A percentile compares a stretch with the other conserved stretches of the same genome.
These are phyloP conservation scores for Rhamnella rubrinervis DNA, from an alignment of 331 rosid genomes.

Conservation along the genomic window DNA sequence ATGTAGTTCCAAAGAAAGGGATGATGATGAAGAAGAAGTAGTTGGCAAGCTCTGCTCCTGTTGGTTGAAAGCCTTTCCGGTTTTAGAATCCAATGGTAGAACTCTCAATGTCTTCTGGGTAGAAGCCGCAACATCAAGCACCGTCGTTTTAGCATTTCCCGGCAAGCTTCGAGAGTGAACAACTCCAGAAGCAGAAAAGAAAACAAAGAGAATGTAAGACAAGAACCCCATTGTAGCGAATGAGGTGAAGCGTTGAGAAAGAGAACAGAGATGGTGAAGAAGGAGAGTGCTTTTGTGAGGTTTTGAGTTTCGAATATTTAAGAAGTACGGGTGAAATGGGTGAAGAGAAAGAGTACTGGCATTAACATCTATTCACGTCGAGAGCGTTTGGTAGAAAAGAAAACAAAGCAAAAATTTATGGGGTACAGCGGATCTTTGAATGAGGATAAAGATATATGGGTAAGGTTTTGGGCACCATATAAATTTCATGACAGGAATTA, in stretches of 20 bases:
- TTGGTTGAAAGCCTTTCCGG: slow-evolving; percentile 7
- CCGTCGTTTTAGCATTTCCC: slow-evolving; percentile 32
- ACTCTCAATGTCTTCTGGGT: slow-evolving; percentile 32
- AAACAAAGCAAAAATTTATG: slow-evolving; percentile 21
- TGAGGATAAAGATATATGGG: slow-evolving; percentile 23
- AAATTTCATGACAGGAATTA: slow-evolving; percentile 1
- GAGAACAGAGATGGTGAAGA: not conserved
- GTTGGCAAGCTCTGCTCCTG: not conserved
- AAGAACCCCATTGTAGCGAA: slow-evolving; percentile 30
- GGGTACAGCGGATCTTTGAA: slow-evolving; percentile 37
- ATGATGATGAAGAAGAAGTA: not conserved
- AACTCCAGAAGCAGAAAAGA: slow-evolving; percentile 11
- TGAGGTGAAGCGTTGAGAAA: not conserved
- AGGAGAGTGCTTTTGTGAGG: not conserved
- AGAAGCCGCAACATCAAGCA: slow-evolving; percentile 54
- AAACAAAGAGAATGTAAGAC: slow-evolving; percentile 16
- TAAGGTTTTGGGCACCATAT: slow-evolving; percentile 5
- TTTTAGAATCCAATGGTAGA: slow-evolving; percentile 18
- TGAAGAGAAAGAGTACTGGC: not conserved
- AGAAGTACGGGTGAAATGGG: not conserved
- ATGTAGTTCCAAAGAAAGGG: slow-evolving; percentile 44
- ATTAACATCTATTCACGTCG: slow-evolving; percentile 39
- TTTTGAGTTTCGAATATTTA: not conserved
- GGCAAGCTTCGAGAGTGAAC: slow-evolving; percentile 42
- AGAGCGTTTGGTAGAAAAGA: slow-evolving; percentile 32